phyloP scores from a whole-genome alignment of 768 basidiomycete species.

The Leccinum truebloodii region DNA sequence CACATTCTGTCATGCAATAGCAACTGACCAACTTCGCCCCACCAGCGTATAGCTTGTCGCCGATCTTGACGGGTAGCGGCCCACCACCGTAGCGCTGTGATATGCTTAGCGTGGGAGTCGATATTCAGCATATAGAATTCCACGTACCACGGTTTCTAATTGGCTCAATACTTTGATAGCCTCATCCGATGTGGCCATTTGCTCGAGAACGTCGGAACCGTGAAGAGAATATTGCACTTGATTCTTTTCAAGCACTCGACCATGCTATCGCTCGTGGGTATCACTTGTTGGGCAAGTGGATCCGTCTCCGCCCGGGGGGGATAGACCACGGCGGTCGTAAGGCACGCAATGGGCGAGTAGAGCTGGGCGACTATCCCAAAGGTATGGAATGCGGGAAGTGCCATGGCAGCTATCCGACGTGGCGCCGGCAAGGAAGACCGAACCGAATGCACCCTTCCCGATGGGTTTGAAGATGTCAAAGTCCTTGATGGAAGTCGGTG shows the following conservation, averaged over 20 bases:
- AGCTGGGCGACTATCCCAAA: slow-evolving; percentile 20
- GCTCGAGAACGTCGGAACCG: slow-evolving; percentile 42
- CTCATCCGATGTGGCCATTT: slow-evolving; percentile 33
- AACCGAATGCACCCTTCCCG: too few species aligned
- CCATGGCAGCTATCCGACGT: slow-evolving; percentile 25
- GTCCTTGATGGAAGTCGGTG: slow-evolving; percentile 67
- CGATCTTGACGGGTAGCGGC: slow-evolving; percentile 36
- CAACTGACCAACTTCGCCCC: slow-evolving; percentile 35
- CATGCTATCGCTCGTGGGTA: slow-evolving; percentile 42
- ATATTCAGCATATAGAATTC: not conserved
- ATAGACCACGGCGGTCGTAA: slow-evolving; percentile 25
- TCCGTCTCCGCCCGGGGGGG: slow-evolving; percentile 27
- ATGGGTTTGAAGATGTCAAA: too few species aligned
- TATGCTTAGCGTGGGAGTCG: not conserved
- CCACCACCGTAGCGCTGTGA: slow-evolving; percentile 41
- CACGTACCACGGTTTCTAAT: slow-evolving; percentile 33
- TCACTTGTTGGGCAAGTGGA: slow-evolving; percentile 31
- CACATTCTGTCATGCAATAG: slow-evolving; percentile 40
- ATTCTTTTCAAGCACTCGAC: slow-evolving; percentile 35
- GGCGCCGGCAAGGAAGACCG: slow-evolving; percentile 4
- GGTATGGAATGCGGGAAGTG: slow-evolving; percentile 30
- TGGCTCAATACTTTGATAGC: slow-evolving; percentile 28
- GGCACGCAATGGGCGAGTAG: slow-evolving; percentile 18
- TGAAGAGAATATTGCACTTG: slow-evolving; percentile 33
- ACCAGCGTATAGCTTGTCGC: slow-evolving; percentile 35